phyloP scores from a whole-genome alignment of 2,329 filamentous ascomycete species.

The Pseudopithomyces maydicus region DNA sequence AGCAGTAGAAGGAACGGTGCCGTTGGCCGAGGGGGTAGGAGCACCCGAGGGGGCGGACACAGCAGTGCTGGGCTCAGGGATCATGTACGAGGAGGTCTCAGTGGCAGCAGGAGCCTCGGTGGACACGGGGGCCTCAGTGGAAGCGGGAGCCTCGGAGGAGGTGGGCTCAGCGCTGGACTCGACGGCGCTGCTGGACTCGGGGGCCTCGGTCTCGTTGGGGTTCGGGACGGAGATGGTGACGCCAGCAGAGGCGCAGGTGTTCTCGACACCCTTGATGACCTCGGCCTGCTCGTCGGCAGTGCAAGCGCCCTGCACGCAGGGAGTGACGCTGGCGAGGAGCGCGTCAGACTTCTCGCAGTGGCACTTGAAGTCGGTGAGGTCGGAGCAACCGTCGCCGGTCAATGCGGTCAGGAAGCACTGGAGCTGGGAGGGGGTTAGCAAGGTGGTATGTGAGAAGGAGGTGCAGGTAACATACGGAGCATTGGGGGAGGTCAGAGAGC shows the following conservation, averaged over 20 bases:
- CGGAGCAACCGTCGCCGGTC: constrained; percentile 50
- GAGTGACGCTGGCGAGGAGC: constrained; percentile 49
- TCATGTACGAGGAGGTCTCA: constrained; percentile 7
- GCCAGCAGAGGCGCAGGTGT: constrained; percentile 40
- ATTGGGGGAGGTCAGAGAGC: constrained; percentile 51
- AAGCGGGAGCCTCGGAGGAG: constrained; percentile 5
- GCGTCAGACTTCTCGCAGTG: constrained; percentile 53
- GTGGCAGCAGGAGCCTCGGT: constrained; percentile 17
- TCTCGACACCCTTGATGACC: constrained; percentile 34
- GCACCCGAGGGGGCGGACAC: constrained; percentile 14
- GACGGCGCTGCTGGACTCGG: constrained; percentile 14
- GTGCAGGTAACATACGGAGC: constrained; percentile 48
- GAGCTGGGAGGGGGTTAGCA: constrained; percentile 44
- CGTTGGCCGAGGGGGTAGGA: constrained; percentile 15
- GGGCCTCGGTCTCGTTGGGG: constrained; percentile 13
- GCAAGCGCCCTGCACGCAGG: constrained; percentile 54
- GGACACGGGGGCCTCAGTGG: constrained; percentile 10
- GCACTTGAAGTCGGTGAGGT: constrained; percentile 55
- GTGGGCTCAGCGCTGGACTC: constrained; percentile 7
- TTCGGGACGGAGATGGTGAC: constrained; percentile 34
- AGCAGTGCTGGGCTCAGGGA: constrained; percentile 11
- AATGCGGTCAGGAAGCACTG: constrained; percentile 53
- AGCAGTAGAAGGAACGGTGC: constrained; percentile 10
- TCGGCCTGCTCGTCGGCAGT: constrained; percentile 41
- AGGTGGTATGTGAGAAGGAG: neutral